Evolutionary conservation across 805 yeast species (phyloP).

Genomic region (Groenewaldozyma tartarivorans): DNA sequence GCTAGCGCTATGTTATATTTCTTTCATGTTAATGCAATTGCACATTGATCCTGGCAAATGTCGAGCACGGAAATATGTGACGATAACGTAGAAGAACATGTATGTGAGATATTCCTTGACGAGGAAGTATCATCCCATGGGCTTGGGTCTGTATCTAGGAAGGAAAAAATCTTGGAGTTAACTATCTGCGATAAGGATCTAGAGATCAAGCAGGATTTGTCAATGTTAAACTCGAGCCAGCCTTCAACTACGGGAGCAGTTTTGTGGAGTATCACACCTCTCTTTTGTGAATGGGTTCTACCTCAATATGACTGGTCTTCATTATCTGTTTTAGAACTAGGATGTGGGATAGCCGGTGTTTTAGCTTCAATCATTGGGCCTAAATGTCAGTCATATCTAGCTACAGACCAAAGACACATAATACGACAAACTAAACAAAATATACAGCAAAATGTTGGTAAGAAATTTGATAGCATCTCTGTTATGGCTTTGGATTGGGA

Average conservation of each 20-base stretch:
- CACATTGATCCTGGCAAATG: too few relatives aligned
- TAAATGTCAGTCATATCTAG: slow-evolving; percentile 32
- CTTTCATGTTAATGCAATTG: too few relatives aligned
- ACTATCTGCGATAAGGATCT: slow-evolving; percentile 15
- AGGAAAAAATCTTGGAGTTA: slow-evolving; percentile 14
- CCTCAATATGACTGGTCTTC: slow-evolving; percentile 10
- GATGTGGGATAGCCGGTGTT: slow-evolving; percentile 53
- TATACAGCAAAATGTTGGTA: slow-evolving; percentile 30
- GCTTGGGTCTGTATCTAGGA: slow-evolving; percentile 22
- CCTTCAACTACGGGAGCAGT: slow-evolving; percentile 50
- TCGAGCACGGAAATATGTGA: background rate
- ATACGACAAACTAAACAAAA: slow-evolving; percentile 42
- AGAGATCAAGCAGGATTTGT: slow-evolving; percentile 12
- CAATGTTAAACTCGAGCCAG: slow-evolving; percentile 12
- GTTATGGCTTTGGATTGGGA: background rate
- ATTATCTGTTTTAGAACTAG: slow-evolving; percentile 43
- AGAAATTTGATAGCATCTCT: background rate
- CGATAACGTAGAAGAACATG: background rate
- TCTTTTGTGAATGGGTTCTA: slow-evolving; percentile 47
- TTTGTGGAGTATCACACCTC: slow-evolving; percentile 46
- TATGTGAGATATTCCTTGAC: background rate
- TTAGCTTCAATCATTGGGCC: slow-evolving; percentile 35
- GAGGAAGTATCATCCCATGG: slow-evolving; percentile 4
- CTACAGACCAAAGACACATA: slow-evolving; percentile 51
- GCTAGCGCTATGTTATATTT: background rate